phyloP scores from a whole-genome alignment of 164 flowering plant genomes.

The Berberis thunbergii region DNA sequence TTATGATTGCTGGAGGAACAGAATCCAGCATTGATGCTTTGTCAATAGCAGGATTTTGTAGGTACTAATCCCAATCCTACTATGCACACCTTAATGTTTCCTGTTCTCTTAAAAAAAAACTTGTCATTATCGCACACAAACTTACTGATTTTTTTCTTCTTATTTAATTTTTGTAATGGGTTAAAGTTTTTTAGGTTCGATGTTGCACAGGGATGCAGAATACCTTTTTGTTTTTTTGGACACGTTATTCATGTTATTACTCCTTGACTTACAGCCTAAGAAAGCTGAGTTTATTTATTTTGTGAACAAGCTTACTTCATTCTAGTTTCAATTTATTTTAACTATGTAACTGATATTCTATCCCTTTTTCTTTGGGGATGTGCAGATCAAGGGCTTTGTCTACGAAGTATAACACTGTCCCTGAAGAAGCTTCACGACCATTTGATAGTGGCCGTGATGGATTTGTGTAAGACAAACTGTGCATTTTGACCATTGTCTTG shows the following conservation, averaged over 20 bases:
- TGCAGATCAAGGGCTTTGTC: slow-evolving; percentile 66
- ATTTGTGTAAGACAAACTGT: slow-evolving; percentile 59
- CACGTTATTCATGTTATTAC: no score
- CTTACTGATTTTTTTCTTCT: no score
- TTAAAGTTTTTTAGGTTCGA: no score
- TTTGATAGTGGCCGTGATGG: slow-evolving; percentile 96
- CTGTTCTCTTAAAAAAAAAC: not conserved
- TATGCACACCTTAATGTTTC: not conserved
- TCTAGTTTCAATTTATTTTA: not conserved
- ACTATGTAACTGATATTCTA: not conserved
- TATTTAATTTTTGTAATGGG: no score
- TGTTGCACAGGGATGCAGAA: no score
- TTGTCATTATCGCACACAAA: no score
- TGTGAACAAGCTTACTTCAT: not conserved
- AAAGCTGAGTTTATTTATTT: no score
- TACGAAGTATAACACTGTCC: slow-evolving; percentile 68
- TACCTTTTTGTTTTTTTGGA: no score
- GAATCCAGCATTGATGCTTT: slow-evolving; percentile 97
- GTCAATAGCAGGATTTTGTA: slow-evolving; percentile 95
- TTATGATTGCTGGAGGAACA: slow-evolving; percentile 97
- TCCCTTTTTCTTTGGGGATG: not conserved
- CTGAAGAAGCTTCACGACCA: slow-evolving; percentile 81
- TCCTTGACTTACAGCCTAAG: no score
- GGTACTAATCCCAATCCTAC: slow-evolving; percentile 27
- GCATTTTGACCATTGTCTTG: not conserved